These are phyloP conservation scores for Mortierella sp. DNA, from an alignment of 371 early-diverging fungal species.

Conservation along the genomic window DNA sequence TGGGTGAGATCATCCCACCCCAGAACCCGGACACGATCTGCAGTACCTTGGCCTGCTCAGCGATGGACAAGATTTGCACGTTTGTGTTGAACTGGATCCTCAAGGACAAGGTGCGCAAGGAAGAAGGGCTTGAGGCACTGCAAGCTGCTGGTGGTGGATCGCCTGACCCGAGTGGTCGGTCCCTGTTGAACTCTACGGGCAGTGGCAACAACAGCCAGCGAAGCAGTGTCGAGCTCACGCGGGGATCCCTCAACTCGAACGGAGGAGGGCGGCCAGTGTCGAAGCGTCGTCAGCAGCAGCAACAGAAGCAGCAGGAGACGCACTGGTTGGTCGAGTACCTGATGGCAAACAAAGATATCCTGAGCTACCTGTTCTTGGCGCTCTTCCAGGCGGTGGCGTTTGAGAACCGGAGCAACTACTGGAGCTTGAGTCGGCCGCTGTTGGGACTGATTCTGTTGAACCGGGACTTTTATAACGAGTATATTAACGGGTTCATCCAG, in stretches of 20 bases:
- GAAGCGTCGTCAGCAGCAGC: constrained; percentile 47
- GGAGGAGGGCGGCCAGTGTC: constrained; percentile 46
- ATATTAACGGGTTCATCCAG: constrained; percentile 75
- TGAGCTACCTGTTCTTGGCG: constrained; percentile 72
- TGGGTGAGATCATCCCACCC: constrained; percentile 67
- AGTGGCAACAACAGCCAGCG: constrained; percentile 47
- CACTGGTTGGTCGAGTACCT: constrained; percentile 73
- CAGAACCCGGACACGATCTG: constrained; percentile 66
- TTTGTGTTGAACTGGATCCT: constrained; percentile 77
- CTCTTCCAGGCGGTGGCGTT: constrained; percentile 83
- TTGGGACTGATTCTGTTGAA: constrained; percentile 83
- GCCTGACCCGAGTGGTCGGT: constrained; percentile 4
- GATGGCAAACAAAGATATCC: constrained; percentile 65
- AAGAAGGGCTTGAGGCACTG: constrained; percentile 1
- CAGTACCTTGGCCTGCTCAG: constrained; percentile 78
- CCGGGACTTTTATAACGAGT: constrained; percentile 75
- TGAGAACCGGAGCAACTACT: constrained; percentile 84
- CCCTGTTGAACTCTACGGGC: constrained; percentile 11
- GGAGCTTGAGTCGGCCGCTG: constrained; percentile 88
- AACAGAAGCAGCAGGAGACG: constrained; percentile 62
- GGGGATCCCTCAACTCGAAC: constrained; percentile 28
- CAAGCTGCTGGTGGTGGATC: constrained; percentile 7
- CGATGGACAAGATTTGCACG: constrained; percentile 79
- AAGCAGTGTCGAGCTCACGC: constrained; percentile 35
- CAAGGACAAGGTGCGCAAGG: constrained; percentile 55